Evolutionary conservation across 2,329 filamentous ascomycete genomes (phyloP).

Genomic region (Aspergillus transmontanensis): DNA sequence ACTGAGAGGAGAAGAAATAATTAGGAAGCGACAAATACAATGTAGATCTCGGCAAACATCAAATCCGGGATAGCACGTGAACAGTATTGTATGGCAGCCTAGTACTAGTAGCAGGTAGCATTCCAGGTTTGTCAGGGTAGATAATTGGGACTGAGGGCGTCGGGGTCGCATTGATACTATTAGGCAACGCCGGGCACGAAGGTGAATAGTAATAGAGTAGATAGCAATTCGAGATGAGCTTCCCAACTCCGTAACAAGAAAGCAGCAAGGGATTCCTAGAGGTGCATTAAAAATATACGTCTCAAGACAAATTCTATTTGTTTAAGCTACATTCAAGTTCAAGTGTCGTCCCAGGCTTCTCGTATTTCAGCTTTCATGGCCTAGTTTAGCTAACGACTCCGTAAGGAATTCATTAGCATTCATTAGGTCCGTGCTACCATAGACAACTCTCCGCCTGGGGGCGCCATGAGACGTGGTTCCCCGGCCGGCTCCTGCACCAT

Average conservation of each 20-base stretch:
- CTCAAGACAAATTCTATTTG: background rate
- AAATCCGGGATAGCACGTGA: no score
- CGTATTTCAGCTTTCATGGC: constrained; percentile 53
- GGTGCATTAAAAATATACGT: constrained; percentile 3
- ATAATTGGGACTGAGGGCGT: no score
- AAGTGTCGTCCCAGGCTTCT: background rate
- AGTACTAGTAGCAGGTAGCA: no score
- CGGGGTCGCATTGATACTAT: background rate
- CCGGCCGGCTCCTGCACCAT: constrained; percentile 41
- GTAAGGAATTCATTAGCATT: constrained; percentile 64
- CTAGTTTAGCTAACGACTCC: constrained; percentile 59
- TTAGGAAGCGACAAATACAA: background rate
- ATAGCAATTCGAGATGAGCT: background rate
- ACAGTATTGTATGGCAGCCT: no score
- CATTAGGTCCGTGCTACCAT: constrained; percentile 82
- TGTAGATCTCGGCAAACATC: background rate
- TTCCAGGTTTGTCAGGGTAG: no score
- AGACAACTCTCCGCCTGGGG: constrained; percentile 79
- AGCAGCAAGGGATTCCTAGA: background rate
- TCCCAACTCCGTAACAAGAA: background rate
- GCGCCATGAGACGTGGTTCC: constrained; percentile 45
- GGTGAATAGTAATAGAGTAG: background rate
- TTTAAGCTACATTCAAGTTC: background rate
- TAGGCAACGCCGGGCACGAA: background rate
- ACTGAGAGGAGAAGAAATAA: background rate